Evolutionary conservation across 2,329 filamentous ascomycete species (phyloP).

Genomic region (Coleophoma crateriformis): DNA sequence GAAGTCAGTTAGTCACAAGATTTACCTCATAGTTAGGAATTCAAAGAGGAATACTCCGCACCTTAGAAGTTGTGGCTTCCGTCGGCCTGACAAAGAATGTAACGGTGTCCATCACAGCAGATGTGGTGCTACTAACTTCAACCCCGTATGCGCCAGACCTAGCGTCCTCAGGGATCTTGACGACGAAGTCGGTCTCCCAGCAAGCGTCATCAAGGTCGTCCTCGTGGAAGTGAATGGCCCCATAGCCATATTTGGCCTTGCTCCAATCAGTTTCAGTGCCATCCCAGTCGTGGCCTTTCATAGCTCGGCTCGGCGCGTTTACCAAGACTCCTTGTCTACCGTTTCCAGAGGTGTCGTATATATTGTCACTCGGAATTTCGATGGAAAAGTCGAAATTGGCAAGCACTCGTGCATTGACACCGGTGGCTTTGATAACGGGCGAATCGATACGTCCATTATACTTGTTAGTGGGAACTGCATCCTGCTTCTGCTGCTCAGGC

Average conservation of each 20-base stretch:
- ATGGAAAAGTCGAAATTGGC: conserved; percentile 18
- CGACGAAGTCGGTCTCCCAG: conserved; percentile 27
- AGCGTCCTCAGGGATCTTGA: conserved; percentile 16
- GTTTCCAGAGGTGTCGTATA: conserved; percentile 21
- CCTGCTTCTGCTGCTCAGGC: neutral
- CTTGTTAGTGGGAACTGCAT: conserved; percentile 3
- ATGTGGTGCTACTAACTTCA: conserved; percentile 17
- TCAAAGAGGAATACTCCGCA: neutral
- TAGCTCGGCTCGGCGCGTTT: conserved; percentile 28
- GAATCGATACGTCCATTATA: conserved; percentile 17
- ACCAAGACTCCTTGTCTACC: conserved; percentile 21
- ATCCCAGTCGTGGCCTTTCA: conserved; percentile 29
- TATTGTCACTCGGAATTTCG: conserved; percentile 17
- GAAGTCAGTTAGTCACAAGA: neutral
- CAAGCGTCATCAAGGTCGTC: conserved; percentile 31
- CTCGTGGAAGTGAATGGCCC: conserved; percentile 33
- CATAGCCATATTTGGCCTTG: conserved; percentile 26
- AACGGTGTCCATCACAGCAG: conserved; percentile 19
- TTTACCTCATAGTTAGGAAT: neutral
- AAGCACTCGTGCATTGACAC: conserved; percentile 1
- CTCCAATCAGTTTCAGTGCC: conserved; percentile 27
- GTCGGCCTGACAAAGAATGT: conserved; percentile 28
- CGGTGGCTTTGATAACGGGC: conserved; percentile 8
- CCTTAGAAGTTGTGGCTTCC: conserved; percentile 2
- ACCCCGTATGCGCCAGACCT: conserved; percentile 25